These are phyloP conservation scores for Tylopilus balloui DNA, from an alignment of 768 basidiomycete species.

Conservation along the genomic window DNA sequence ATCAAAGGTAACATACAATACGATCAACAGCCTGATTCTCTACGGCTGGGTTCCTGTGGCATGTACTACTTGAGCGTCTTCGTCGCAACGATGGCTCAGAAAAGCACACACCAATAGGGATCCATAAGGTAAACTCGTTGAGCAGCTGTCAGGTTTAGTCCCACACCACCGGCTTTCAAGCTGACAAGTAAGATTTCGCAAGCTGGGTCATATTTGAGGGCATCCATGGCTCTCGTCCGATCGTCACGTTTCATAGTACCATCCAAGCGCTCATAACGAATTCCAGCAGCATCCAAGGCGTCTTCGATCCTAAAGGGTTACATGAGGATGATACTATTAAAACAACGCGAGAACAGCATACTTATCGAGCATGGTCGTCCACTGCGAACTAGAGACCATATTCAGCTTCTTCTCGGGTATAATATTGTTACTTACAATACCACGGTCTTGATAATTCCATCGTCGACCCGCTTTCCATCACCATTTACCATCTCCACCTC, in stretches of 20 bases:
- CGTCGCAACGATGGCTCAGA: neutral
- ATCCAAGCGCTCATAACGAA: conserved; percentile 88
- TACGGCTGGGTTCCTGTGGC: conserved; percentile 84
- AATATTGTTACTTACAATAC: conserved; percentile 71
- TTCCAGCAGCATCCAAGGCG: conserved; percentile 74
- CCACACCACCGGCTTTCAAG: conserved; percentile 95
- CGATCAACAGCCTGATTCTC: conserved; percentile 98
- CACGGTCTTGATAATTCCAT: conserved; percentile 79
- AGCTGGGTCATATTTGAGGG: conserved; percentile 80
- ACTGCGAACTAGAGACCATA: conserved; percentile 65
- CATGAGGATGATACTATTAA: conserved; percentile 1
- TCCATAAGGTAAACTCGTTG: conserved; percentile 95
- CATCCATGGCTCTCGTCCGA: conserved; percentile 86
- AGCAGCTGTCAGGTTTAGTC: conserved; percentile 92
- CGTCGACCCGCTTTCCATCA: conserved; percentile 65
- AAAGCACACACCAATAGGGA: conserved; percentile 73
- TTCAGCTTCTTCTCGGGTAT: conserved; percentile 15
- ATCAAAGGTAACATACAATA: conserved; percentile 56
- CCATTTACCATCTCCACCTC: conserved; percentile 78
- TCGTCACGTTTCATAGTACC: conserved; percentile 98
- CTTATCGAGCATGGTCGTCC: conserved; percentile 94
- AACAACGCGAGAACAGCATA: conserved; percentile 26
- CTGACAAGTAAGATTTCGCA: conserved; percentile 96
- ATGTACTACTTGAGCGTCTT: neutral
- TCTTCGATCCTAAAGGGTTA: conserved; percentile 69